Evolutionary conservation across 106 monocot species (phyloP).

Genomic region (Triglochin maritima): DNA sequence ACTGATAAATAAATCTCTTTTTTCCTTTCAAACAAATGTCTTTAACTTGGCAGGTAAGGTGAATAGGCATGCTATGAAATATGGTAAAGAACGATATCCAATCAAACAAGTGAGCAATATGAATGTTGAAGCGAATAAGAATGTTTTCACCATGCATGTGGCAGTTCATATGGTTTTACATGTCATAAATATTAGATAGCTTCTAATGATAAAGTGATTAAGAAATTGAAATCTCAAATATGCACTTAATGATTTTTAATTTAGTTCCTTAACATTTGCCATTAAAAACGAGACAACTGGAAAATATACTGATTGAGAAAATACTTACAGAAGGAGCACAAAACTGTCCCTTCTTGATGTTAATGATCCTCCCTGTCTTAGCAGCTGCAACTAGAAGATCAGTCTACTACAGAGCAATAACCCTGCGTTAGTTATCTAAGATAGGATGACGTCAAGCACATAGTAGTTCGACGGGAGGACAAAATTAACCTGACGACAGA

Average conservation of each 20-base stretch:
- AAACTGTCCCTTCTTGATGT: conserved; percentile 99
- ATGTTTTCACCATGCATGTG: no score
- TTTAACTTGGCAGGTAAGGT: no score
- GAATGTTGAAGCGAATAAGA: no score
- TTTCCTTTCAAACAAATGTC: no score
- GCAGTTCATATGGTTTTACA: no score
- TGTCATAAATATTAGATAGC: no score
- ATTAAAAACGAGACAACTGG: neutral
- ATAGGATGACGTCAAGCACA: neutral
- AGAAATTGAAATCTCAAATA: no score
- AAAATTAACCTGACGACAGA: conserved; percentile 75
- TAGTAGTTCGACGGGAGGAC: neutral
- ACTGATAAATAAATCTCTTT: no score
- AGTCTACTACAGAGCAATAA: conserved; percentile 40
- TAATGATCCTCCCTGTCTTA: conserved; percentile 88
- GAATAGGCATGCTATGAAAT: no score
- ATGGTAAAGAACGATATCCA: no score
- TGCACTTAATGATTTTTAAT: neutral
- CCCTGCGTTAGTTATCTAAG: neutral
- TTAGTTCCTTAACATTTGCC: neutral
- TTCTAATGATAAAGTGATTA: no score
- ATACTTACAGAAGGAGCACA: conserved; percentile 89
- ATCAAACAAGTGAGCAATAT: no score
- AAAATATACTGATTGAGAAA: neutral
- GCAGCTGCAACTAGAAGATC: conserved; percentile 96